Evolutionary conservation across 78 protist genomes (phyloP), one percentile per base, ranked within the genome.

Genomic region (Pigoraptor vietnamica): DNA sequence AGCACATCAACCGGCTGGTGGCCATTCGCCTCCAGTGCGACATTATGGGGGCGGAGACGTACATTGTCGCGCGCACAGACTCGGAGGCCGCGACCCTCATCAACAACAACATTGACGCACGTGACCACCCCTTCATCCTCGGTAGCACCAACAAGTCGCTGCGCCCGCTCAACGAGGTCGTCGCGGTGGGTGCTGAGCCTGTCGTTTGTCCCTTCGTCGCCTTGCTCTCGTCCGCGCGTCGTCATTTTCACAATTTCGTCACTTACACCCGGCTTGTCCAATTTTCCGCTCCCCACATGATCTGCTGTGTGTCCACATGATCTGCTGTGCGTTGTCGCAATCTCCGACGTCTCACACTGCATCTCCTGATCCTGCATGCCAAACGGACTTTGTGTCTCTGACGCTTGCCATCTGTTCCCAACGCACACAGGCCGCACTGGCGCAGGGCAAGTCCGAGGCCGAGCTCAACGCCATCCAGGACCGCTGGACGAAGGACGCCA

Each of bases 1-100:
- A 96, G 93, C 98, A 96, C 94, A 92, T 94, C 86, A 95, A 94
- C 90, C 94, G 97, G 25, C 92, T 97, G 24, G 89, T 90, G 48
- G 98, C 99, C 1, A 97, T 97, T 24, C 97, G 98, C 37, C 95
- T 97, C 37, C 98, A 96, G 88, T 33, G 93, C 37, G 99, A 96
- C 93, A 93, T 96, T 40, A 33, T 95, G 92, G 98, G 97, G 67
- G 93, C 95, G 24, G 90, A 92, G 67, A 93, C 95, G 32, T 38
- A 96, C n/a, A 87, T 97, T 37, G 96, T 97, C 81, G 98, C 97
- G 39, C 94, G 99, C 39, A 96, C 99, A 21, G 99, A 97, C 88
- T 95, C 99, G 2, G 97, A 96, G 92, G 96, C 98, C 23, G 99
- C 99, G 36, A 91, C 94, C 24, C 93, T 96, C 56, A 38, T 97